A percentile compares a stretch with the other conserved stretches of the same genome.
Conservation (phyloP, 139 green algal species). For the Chloropicon primus region DNA sequence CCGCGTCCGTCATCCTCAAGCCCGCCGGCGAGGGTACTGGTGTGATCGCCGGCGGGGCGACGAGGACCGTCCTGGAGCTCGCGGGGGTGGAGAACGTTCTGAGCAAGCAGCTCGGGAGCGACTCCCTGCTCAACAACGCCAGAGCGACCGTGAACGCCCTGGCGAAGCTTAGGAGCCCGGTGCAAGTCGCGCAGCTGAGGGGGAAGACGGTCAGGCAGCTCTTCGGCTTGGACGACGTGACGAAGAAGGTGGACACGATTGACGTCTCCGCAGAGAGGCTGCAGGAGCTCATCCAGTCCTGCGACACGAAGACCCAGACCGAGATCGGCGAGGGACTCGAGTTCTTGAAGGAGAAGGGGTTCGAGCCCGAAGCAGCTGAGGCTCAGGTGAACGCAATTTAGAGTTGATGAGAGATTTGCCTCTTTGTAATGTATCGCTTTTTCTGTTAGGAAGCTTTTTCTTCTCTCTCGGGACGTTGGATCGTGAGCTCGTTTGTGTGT, state of each 20-base stretch:
- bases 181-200: constrained; percentile 45
- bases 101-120: constrained; percentile 81
- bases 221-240: constrained; percentile 4
- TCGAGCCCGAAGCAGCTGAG: background rate
- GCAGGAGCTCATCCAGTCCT: background rate
- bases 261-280: background rate
- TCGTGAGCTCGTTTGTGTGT: too few species aligned
- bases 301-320: background rate
- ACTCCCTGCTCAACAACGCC: constrained; percentile 85
- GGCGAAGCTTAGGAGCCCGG: constrained; percentile 44
- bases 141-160: constrained; percentile 62
- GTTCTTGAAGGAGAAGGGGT: background rate
- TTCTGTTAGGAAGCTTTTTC: background rate
- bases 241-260: background rate
- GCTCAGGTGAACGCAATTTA: background rate
- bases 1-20: constrained; percentile 68
- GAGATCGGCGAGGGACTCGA: background rate
- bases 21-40: constrained; percentile 83
- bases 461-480: background rate
- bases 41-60: constrained; percentile 59
- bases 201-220: constrained; percentile 45
- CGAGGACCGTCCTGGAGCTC: constrained; percentile 81
- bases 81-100: constrained; percentile 82
- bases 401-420: too few species aligned
- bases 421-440: background rate